Base-by-base conservation (phyloP, 495 filamentous ascomycete genomes). In the Pseudomonodictys pantanalensis region DNA sequence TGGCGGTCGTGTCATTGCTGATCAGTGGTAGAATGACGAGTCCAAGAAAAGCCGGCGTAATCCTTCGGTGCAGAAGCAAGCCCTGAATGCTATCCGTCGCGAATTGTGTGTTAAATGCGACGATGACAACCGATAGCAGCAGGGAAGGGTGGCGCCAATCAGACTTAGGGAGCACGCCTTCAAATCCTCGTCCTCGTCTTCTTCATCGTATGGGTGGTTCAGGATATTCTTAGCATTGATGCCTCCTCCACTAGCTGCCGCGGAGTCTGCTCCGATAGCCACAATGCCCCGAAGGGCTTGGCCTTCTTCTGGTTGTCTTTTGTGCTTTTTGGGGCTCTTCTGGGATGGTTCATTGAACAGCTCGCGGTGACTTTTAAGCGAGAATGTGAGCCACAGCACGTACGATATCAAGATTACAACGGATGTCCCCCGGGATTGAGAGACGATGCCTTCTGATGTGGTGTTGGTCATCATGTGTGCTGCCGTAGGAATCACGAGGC, bases 1-100 rank as follows among this genome's bases (percentile, higher is more conserved):
- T 61, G 4, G 68, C 58, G 1, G 60, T 66, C 7, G 67, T 67
- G 56, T 72, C 70, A 30, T 69, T 71, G 45, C 64, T 67, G 18
- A 72, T 57, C 28, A 72, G 67, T 18, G 70, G 70, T 17, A 72
- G 60, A 0, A 72, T 58, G 49, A 72, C 69, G 5, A 72, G 51
- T 23, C 68, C 70, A 50, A 72, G 56, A 55, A 72, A 72, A 38
- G 56, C 63, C 29, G 45, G 33, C 18, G 68, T 67, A 17, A 72
- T 54, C 4, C 23, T 12, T 12, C 7, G 29, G 26, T 25, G 24
- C 23, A 51, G 15, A 2, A 64, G 41, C 4, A 64, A 26, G 23
- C 55, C 55, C 22, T 64, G n/a, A 2, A 64, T 4, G 47, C 47
- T 64, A 30, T 58, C 48, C 2, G 60, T 64, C 5, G 60, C 60